Conservation (phyloP, 2,329 filamentous ascomycete species). For the Alternaria sp. region DNA sequence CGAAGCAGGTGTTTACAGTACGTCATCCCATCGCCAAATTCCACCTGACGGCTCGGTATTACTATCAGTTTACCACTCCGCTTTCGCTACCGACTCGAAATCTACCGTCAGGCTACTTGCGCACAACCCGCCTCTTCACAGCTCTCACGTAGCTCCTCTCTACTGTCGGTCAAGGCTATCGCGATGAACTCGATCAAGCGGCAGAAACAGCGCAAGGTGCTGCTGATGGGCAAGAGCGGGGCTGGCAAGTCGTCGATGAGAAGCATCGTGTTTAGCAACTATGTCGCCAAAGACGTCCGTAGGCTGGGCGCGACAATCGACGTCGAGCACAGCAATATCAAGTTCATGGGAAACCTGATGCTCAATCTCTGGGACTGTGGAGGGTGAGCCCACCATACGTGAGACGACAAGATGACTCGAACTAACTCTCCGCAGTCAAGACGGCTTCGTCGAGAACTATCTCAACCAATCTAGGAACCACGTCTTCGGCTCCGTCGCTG, state of each 20-base stretch:
- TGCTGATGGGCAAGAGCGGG: slow-evolving; percentile 85
- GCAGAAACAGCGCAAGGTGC: slow-evolving; percentile 63
- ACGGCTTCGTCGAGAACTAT: slow-evolving; percentile 99
- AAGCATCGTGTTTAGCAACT: slow-evolving; percentile 98
- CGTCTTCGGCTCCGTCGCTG: slow-evolving; percentile 95
- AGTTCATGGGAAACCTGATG: slow-evolving; percentile 97
- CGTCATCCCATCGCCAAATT: slow-evolving; percentile 17
- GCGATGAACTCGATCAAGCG: slow-evolving; percentile 54
- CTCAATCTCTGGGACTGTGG: slow-evolving; percentile 99
- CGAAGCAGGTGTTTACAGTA: slow-evolving; percentile 21
- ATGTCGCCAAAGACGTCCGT: slow-evolving; percentile 94
- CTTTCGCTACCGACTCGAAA: slow-evolving; percentile 1
- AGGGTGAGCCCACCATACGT: slow-evolving; percentile 62
- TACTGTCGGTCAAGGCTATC: neutral
- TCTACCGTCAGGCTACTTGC: neutral
- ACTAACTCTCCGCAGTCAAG: slow-evolving; percentile 68
- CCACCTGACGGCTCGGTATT: neutral
- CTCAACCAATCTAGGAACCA: slow-evolving; percentile 93
- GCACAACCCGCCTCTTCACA: neutral
- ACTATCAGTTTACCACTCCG: neutral
- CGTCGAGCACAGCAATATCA: slow-evolving; percentile 97
- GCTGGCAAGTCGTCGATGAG: slow-evolving; percentile 99
- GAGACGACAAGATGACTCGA: neutral
- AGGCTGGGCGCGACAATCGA: slow-evolving; percentile 95
- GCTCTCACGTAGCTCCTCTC: neutral